Base-by-base conservation (phyloP, 768 basidiomycete genomes). In the Mycena haematopus region DNA sequence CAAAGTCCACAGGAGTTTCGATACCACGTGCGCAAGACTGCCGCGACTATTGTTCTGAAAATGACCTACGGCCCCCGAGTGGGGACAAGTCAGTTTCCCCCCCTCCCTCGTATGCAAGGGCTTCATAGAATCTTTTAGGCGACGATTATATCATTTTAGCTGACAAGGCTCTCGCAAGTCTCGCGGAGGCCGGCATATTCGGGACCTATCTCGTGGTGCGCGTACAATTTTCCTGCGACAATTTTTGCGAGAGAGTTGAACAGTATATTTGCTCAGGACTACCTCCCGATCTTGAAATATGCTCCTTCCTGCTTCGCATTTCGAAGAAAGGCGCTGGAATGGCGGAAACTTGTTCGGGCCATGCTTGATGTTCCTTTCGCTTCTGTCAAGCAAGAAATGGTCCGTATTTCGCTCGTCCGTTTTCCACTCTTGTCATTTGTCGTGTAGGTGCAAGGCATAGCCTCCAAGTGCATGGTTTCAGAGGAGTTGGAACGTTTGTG, bases 161-260 rank as follows among this genome's bases (percentile, higher is more conserved):
- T 19, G 77, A 81, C 56, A 65, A 74, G 46, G 79, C 80, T 4
- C 57, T 81, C 24, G 69, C 73, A 7, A 71, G 70, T 31, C 71
- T 80, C 21, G 73, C 74, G 29, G 65, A 71, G 36, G 79, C 78
- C 11, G 79, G 78, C 5, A 74, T 79, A 52, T 80, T 78, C 66
- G 82, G 82, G 9, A 75, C 76, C 2, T 82, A 76, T 60, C 70
- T 82, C 15, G 82, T 83, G 47, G 71, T 81, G 72, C 58, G 72
- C 73, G 69, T 52, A 13, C 55, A n/a, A n/a, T n/a, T n/a, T 27
- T 40, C 27, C 47, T 8, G n/a, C 15, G 0, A 15, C 31, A 33
- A 21, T 14, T 22, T 11, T 9, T n/a, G 7, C 6, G 3, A 29
- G 5, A n/a, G 44, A 29, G 40, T 31, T 56, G 13, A 42, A 27